Conservation (phyloP, 768 basidiomycete species). For the Pleurotus sapidus region DNA sequence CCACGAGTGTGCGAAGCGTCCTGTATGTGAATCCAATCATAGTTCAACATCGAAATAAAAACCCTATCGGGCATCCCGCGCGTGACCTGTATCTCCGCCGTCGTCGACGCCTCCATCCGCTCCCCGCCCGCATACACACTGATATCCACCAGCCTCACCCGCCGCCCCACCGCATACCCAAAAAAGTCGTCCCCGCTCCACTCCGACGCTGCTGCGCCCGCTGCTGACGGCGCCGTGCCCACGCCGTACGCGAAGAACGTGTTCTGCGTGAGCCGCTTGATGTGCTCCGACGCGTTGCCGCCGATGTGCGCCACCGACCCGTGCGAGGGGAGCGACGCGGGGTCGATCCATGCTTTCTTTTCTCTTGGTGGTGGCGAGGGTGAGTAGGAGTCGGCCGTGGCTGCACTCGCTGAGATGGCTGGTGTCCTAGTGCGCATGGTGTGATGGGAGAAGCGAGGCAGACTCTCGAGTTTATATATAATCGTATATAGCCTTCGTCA, state of each 20-base stretch:
- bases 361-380: not conserved
- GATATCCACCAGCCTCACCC: slow-evolving; percentile 60
- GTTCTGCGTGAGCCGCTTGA: slow-evolving; percentile 68
- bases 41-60: too few relatives aligned
- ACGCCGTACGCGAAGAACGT: slow-evolving; percentile 72
- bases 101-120: slow-evolving; percentile 55
- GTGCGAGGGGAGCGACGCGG: slow-evolving; percentile 54
- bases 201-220: slow-evolving; percentile 25
- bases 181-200: slow-evolving; percentile 46
- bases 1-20: too few relatives aligned
- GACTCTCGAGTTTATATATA: too few relatives aligned
- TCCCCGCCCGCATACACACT: slow-evolving; percentile 42
- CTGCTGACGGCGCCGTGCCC: slow-evolving; percentile 25
- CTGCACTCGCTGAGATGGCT: not conserved
- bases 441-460: too few relatives aligned
- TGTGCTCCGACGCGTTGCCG: slow-evolving; percentile 61
- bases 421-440: too few relatives aligned
- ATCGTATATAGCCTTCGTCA: too few relatives aligned
- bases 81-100: slow-evolving; percentile 60
- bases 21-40: too few relatives aligned
- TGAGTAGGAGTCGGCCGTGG: not conserved
- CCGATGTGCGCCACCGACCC: slow-evolving; percentile 52
- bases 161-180: slow-evolving; percentile 57
- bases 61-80: slow-evolving; percentile 64
- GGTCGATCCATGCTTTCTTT: slow-evolving; percentile 61